These are phyloP conservation scores for Catharanthus roseus DNA, from an alignment of 257 asterid species.

Conservation along the genomic window DNA sequence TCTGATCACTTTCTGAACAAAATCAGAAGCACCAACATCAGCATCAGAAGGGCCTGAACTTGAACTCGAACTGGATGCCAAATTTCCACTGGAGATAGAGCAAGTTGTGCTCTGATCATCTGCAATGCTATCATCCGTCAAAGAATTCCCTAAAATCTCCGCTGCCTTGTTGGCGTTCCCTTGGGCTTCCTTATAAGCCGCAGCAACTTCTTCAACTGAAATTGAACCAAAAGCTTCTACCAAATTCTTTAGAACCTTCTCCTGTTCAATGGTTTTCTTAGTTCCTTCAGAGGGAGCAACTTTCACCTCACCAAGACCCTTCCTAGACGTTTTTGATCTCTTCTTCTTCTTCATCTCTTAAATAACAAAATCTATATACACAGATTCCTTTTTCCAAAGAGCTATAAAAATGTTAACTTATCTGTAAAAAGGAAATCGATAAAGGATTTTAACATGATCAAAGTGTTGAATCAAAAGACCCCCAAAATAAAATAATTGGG, in stretches of 20 bases:
- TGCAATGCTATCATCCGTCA: constrained; percentile 20
- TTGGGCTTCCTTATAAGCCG: constrained; percentile 43
- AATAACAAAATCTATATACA: not conserved
- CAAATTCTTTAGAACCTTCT: constrained; percentile 28
- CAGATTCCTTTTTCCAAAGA: not conserved
- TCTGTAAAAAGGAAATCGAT: not conserved
- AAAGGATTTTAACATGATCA: not conserved
- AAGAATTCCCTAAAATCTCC: constrained; percentile 28
- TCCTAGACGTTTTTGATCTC: constrained; percentile 39
- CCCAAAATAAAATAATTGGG: too few relatives aligned
- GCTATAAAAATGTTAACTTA: not conserved
- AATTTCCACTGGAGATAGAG: constrained; percentile 57
- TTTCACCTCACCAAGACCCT: constrained; percentile 18
- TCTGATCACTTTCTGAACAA: constrained; percentile 28
- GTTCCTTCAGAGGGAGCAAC: not conserved
- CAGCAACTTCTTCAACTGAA: constrained; percentile 48
- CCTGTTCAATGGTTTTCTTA: constrained; percentile 16
- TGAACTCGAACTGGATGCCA: constrained; percentile 50
- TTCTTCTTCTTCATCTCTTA: constrained; percentile 49
- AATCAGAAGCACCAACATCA: constrained; percentile 29
- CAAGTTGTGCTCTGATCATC: constrained; percentile 75
- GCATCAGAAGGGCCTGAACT: constrained; percentile 28
- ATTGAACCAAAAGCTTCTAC: constrained; percentile 42
- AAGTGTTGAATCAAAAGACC: not conserved
- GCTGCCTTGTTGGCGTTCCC: constrained; percentile 48